phyloP scores from a whole-genome alignment of 169 alveolate species.

The Plasmodium cynomolgi region DNA sequence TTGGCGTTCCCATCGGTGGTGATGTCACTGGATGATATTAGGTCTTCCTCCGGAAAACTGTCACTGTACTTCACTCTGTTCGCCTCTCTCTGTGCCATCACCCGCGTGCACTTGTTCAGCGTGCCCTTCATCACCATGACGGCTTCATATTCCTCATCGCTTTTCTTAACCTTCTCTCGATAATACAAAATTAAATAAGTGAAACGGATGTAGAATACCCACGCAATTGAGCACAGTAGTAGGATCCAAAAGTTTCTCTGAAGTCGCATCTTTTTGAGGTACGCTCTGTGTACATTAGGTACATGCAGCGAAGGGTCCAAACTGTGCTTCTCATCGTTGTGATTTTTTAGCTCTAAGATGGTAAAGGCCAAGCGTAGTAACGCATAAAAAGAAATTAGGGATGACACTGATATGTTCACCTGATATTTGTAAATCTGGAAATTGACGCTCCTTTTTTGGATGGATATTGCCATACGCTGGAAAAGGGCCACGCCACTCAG shows the following conservation, averaged over 20 bases:
- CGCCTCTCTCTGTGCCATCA: neutral
- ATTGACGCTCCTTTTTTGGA: conserved; percentile 56
- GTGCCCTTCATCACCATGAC: conserved; percentile 17
- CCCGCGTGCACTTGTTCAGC: neutral
- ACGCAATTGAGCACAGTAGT: conserved; percentile 42
- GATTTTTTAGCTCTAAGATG: conserved; percentile 11
- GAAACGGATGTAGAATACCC: conserved; percentile 65
- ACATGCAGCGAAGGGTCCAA: neutral
- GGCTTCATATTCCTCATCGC: conserved; percentile 56
- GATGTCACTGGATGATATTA: neutral
- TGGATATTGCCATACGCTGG: conserved; percentile 45
- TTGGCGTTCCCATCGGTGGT: conserved; percentile 19
- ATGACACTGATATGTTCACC: conserved; percentile 33
- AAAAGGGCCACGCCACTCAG: conserved; percentile 64
- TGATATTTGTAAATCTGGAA: conserved; percentile 23
- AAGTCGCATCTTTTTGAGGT: conserved; percentile 55
- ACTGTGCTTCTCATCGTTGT: neutral
- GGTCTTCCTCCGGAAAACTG: neutral
- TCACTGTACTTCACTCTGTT: neutral
- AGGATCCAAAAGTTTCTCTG: conserved; percentile 71
- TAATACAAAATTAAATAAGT: conserved; percentile 37
- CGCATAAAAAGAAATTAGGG: conserved; percentile 50
- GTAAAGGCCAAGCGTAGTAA: conserved; percentile 32
- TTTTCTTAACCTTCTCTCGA: conserved; percentile 50
- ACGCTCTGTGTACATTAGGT: conserved; percentile 10